These are phyloP conservation scores for Takashimella koratensis DNA, from an alignment of 1,284 basidiomycete species.

Conservation along the genomic window DNA sequence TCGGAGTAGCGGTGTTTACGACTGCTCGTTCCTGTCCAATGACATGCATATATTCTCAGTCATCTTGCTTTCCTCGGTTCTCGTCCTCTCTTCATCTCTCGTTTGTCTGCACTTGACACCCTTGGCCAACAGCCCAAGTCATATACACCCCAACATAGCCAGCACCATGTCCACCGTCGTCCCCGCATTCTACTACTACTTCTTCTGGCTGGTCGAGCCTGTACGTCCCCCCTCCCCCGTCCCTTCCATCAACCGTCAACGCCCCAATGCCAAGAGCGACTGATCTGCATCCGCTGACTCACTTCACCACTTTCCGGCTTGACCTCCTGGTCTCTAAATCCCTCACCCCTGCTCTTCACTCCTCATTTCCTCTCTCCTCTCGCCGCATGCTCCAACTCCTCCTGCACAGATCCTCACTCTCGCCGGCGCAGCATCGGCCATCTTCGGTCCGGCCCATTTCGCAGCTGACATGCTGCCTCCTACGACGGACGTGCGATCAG, in stretches of 20 bases:
- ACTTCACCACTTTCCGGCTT: no score
- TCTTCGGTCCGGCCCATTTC: constrained; percentile 39
- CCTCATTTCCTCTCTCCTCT: not conserved
- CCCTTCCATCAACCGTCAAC: not conserved
- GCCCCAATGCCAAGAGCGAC: no score
- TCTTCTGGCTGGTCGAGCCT: constrained; percentile 40
- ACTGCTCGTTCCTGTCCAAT: no score
- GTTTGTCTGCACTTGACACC: no score
- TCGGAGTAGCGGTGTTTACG: no score
- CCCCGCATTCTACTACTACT: constrained; percentile 33
- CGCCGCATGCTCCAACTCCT: no score
- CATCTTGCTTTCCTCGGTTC: no score
- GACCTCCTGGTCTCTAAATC: not conserved
- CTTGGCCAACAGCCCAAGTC: no score
- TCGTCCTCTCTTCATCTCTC: no score
- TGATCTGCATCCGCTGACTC: no score
- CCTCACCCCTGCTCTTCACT: not conserved
- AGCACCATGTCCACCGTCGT: constrained; percentile 17
- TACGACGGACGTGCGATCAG: constrained; percentile 6
- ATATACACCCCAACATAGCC: not conserved
- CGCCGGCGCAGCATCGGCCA: constrained; percentile 43
- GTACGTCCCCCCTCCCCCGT: constrained; percentile 11
- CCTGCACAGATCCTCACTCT: constrained; percentile 35
- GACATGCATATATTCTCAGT: no score
- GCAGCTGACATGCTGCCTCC: constrained; percentile 36